Conservation (phyloP, 2,329 filamentous ascomycete genomes). For the Chalaropsis thielavioides region DNA sequence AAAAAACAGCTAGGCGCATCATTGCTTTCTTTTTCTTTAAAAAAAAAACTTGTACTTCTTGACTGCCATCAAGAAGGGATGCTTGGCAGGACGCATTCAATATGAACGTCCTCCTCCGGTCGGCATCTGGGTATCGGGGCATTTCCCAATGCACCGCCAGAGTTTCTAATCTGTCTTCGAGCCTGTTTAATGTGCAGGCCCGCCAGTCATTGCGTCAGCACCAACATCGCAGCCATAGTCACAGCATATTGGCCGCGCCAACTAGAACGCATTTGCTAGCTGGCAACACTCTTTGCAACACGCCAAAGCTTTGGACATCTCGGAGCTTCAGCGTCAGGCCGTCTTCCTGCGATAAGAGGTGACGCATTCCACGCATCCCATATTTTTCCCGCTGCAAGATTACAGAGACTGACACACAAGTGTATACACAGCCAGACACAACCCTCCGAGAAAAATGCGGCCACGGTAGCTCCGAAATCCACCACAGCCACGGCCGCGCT, state of each 20-base stretch:
- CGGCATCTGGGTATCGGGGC: conserved; percentile 2
- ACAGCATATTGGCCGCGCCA: neutral
- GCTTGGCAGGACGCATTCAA: neutral
- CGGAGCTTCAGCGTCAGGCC: neutral
- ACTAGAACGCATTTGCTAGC: neutral
- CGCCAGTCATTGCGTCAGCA: neutral
- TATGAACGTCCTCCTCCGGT: conserved; percentile 16
- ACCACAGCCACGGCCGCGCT: neutral
- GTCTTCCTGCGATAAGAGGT: neutral
- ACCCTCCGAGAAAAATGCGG: neutral
- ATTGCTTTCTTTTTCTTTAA: neutral
- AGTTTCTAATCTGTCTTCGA: neutral
- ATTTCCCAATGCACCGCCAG: neutral
- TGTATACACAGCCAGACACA: neutral
- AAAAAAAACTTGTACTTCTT: neutral
- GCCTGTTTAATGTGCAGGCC: neutral
- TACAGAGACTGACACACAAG: neutral
- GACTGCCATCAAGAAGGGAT: neutral
- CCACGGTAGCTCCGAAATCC: neutral
- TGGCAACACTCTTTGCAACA: neutral
- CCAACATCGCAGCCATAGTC: neutral
- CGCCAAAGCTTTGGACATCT: neutral
- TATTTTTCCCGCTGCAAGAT: neutral
- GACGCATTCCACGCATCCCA: neutral
- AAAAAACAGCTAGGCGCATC: neutral